Evolutionary conservation across 495 filamentous ascomycete species (phyloP).

Genomic region (Penicillium lividum): DNA sequence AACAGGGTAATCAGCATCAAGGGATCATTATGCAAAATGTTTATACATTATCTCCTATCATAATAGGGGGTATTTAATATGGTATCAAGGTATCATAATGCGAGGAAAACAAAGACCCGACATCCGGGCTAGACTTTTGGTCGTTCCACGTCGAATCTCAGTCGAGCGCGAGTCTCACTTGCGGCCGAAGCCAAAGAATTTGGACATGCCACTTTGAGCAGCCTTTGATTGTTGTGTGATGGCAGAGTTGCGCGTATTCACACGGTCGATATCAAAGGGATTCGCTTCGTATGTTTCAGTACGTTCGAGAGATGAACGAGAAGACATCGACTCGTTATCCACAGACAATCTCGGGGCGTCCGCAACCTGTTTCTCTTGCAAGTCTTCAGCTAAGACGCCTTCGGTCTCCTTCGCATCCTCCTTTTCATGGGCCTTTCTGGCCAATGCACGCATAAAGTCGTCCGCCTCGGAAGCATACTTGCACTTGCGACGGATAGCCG

Average conservation of each 20-base stretch:
- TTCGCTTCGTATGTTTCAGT: constrained; percentile 24
- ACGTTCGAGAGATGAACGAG: constrained; percentile 13
- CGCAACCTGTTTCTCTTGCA: constrained; percentile 1
- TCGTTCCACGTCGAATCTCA: not conserved
- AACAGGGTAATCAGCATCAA: not conserved
- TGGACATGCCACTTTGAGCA: constrained; percentile 1
- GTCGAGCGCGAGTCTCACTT: not conserved
- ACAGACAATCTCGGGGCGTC: not conserved
- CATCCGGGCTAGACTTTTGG: not conserved
- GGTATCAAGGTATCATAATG: not conserved
- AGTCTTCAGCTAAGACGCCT: not conserved
- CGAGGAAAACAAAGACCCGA: not conserved
- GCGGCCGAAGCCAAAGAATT: constrained; percentile 12
- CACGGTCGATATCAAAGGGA: constrained; percentile 33
- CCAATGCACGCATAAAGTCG: constrained; percentile 25
- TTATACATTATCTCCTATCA: constrained; percentile 6
- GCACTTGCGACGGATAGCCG: constrained; percentile 58
- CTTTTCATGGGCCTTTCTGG: constrained; percentile 13
- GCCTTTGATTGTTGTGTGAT: constrained; percentile 27
- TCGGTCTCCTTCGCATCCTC: constrained; percentile 4
- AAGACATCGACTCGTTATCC: constrained; percentile 4
- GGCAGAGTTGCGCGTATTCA: constrained; percentile 30
- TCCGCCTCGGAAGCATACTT: constrained; percentile 67
- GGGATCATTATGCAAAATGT: constrained; percentile 4
- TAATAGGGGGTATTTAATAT: constrained; percentile 6